Evolutionary conservation across 208 protist species (phyloP).

Genomic region (Acanthamoeba castellanii): DNA sequence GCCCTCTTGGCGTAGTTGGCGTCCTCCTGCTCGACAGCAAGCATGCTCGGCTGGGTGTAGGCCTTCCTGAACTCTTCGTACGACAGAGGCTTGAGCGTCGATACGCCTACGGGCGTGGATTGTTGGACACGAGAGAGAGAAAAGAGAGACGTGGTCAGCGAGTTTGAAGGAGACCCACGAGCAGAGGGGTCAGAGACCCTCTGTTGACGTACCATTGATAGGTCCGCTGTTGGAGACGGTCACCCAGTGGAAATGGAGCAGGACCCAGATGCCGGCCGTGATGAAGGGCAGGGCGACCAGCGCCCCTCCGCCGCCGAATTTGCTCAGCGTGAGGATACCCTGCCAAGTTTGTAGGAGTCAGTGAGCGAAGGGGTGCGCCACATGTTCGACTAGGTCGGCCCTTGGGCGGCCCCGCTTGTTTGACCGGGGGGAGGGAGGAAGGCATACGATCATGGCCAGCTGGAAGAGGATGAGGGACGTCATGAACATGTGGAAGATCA

Average conservation of each 20-base stretch:
- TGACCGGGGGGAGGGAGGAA: not conserved
- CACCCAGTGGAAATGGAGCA: slow-evolving; percentile 46
- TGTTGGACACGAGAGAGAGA: not conserved
- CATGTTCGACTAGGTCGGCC: too few species aligned
- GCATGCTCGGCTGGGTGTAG: slow-evolving; percentile 41
- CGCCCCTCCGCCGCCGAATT: slow-evolving; percentile 19
- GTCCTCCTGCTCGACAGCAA: slow-evolving; percentile 11
- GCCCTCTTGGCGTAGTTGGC: not conserved
- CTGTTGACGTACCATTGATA: not conserved
- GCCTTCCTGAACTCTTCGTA: not conserved
- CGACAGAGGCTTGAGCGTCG: slow-evolving; percentile 21
- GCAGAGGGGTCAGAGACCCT: not conserved
- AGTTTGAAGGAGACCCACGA: not conserved
- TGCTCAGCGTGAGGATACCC: slow-evolving; percentile 25
- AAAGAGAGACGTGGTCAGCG: not conserved
- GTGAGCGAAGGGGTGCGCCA: not conserved
- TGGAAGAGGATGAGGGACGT: slow-evolving; percentile 38
- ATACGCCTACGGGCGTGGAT: not conserved
- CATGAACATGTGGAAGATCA: slow-evolving; percentile 60
- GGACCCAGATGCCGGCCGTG: slow-evolving; percentile 28
- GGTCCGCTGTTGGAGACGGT: slow-evolving; percentile 48
- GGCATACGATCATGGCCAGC: slow-evolving; percentile 40
- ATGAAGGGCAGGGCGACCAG: slow-evolving; percentile 39
- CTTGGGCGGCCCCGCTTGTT: too few species aligned
- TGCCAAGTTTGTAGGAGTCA: not conserved